phyloP scores from a whole-genome alignment of 805 yeast genomes.

The Cyberlindnera suaveolens region DNA sequence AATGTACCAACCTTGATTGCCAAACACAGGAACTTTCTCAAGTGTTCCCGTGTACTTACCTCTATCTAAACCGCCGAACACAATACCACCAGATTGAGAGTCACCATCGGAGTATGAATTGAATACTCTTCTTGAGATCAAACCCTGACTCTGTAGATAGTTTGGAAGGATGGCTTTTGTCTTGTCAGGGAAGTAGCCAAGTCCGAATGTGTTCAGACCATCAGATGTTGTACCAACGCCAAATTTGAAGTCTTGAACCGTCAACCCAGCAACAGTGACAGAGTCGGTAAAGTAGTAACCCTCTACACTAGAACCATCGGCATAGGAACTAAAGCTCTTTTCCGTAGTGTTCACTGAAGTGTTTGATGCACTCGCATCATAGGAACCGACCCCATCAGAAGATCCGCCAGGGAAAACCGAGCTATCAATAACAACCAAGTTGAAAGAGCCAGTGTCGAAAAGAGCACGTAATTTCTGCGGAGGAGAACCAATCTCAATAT shows the following conservation, averaged over 20 bases:
- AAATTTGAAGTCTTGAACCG: conserved; percentile 1
- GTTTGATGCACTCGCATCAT: conserved; percentile 3
- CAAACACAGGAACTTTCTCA: conserved; percentile 7
- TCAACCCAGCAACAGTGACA: conserved; percentile 7
- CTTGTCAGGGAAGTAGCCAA: conserved; percentile 2
- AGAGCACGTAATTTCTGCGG: conserved; percentile 6
- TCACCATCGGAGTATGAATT: conserved; percentile 4
- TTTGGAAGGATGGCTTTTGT: conserved; percentile 1
- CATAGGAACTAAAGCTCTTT: background rate
- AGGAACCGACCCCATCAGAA: conserved; percentile 1
- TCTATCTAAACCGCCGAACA: conserved; percentile 21
- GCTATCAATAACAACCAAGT: conserved; percentile 3
- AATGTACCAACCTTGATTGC: background rate
- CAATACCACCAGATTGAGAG: conserved; percentile 8
- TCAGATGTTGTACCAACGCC: conserved; percentile 3
- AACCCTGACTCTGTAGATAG: conserved; percentile 1
- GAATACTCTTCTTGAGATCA: conserved; percentile 10
- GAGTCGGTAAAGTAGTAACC: conserved; percentile 8
- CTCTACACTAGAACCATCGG: conserved; percentile 7
- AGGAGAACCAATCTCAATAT: conserved; percentile 13
- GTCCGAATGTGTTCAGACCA: conserved; percentile 9
- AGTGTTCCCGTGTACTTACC: conserved; percentile 11
- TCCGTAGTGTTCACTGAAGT: conserved; percentile 1
- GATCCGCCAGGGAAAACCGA: conserved; percentile 2
- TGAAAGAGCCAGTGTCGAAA: conserved; percentile 19